phyloP scores from a whole-genome alignment of 2,329 filamentous ascomycete genomes.

The Dothideomycetidae sp. region DNA sequence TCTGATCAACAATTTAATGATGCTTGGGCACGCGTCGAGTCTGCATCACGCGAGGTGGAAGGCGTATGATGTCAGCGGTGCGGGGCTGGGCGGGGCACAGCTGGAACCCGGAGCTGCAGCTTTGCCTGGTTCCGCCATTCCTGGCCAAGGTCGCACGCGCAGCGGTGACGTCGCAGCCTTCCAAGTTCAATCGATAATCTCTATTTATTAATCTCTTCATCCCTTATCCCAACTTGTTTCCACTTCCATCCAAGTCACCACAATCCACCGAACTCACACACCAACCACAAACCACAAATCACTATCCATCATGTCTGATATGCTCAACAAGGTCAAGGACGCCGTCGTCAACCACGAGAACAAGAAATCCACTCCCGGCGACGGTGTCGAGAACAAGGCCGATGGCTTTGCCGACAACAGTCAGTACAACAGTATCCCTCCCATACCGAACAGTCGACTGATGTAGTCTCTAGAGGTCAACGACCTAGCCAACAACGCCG shows the following conservation, averaged over 20 bases:
- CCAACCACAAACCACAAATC: background rate
- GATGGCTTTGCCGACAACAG: background rate
- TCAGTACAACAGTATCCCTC: background rate
- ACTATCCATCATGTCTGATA: background rate
- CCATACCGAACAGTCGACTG: background rate
- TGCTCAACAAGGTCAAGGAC: background rate
- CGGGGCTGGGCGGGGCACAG: no score
- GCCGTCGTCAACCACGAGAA: background rate
- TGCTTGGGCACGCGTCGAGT: no score
- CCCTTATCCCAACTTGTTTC: no score
- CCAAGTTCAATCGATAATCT: background rate
- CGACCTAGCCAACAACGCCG: background rate
- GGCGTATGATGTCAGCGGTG: no score
- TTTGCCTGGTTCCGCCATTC: background rate
- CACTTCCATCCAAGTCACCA: background rate
- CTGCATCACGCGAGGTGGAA: no score
- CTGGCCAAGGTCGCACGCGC: background rate
- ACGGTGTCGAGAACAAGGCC: background rate
- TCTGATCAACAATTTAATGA: no score
- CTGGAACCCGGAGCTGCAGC: no score
- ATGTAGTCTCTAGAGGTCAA: background rate
- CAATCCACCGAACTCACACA: background rate
- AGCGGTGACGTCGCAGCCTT: background rate
- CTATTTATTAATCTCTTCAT: no score
- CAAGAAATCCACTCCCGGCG: background rate